phyloP scores from a whole-genome alignment of 2,329 filamentous ascomycete species.

The Trichoderma brevicompactum region DNA sequence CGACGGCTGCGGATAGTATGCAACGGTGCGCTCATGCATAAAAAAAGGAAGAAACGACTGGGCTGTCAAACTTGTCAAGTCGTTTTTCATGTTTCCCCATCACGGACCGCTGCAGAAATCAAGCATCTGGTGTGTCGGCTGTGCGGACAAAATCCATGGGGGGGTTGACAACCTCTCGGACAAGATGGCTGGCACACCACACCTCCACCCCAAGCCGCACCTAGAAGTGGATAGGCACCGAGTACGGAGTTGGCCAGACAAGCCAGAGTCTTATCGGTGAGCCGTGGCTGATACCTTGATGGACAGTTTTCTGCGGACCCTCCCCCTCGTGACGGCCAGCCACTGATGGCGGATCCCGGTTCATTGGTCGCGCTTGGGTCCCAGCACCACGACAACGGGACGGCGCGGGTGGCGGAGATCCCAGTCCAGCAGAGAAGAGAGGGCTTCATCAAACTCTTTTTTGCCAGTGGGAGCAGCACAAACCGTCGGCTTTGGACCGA shows the following conservation, averaged over 20 bases:
- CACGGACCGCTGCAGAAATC: neutral
- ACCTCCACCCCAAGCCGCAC: neutral
- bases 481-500: neutral
- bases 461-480: neutral
- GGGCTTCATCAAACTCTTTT: neutral
- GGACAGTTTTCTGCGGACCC: slow-evolving; percentile 15
- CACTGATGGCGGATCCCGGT: slow-evolving; percentile 14
- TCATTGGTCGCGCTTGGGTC: slow-evolving; percentile 19
- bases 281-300: slow-evolving; percentile 19
- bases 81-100: neutral
- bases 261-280: slow-evolving; percentile 12
- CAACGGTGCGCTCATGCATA: neutral
- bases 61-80: slow-evolving; percentile 1
- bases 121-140: neutral
- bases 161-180: neutral
- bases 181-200: neutral
- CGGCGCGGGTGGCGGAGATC: slow-evolving; percentile 28
- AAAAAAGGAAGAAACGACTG: neutral
- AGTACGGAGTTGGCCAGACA: neutral
- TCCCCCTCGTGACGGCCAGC: slow-evolving; percentile 22
- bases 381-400: slow-evolving; percentile 28
- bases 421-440: slow-evolving; percentile 8
- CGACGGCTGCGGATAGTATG: neutral
- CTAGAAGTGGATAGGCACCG: neutral
- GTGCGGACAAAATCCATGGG: neutral